These are phyloP conservation scores for Liriodendron chinense DNA, from an alignment of 164 flowering plant species.

Conservation along the genomic window DNA sequence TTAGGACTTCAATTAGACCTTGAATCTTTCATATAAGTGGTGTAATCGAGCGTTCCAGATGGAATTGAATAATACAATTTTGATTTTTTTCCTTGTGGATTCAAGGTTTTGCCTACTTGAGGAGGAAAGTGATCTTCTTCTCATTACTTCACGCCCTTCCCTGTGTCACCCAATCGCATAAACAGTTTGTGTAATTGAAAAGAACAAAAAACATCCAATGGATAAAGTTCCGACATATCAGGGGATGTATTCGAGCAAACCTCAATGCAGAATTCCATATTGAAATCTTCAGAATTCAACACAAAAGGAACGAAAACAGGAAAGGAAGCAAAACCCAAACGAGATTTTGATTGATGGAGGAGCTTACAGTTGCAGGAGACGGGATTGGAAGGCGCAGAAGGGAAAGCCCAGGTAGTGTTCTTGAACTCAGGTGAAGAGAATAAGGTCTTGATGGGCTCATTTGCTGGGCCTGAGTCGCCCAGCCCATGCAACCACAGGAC, in stretches of 20 bases:
- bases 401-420: conserved; percentile 78
- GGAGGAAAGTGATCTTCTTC: too few relatives aligned
- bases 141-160: neutral
- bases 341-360: neutral
- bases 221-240: neutral
- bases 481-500: conserved; percentile 83
- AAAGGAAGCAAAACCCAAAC: neutral
- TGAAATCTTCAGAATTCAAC: neutral
- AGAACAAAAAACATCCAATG: neutral
- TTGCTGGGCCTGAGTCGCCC: conserved; percentile 92
- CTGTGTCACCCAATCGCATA: neutral
- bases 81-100: too few relatives aligned
- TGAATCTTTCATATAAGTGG: too few relatives aligned
- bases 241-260: neutral
- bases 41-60: too few relatives aligned
- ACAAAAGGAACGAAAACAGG: neutral
- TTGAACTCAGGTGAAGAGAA: conserved; percentile 74
- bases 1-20: too few relatives aligned
- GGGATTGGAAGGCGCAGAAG: conserved; percentile 81
- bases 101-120: too few relatives aligned
- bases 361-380: conserved; percentile 82
- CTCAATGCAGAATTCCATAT: neutral
- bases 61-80: too few relatives aligned
- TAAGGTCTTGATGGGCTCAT: conserved; percentile 81
- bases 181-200: neutral